phyloP scores from a whole-genome alignment of 2,329 filamentous ascomycete species.

The Reticulascus tulasneorum region DNA sequence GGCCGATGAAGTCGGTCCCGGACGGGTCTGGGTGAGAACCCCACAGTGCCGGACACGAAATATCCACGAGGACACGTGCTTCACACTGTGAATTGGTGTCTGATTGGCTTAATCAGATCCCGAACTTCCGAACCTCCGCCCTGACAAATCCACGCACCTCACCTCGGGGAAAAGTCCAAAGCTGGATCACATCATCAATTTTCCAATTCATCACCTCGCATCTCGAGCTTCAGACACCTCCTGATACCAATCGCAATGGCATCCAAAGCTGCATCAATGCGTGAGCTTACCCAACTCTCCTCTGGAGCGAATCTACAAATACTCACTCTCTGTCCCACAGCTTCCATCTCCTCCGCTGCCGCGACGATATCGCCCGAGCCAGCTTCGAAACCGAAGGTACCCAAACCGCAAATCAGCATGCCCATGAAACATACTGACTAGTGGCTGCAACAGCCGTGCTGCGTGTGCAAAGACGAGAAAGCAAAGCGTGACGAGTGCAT shows the following conservation, averaged over 20 bases:
- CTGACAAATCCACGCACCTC: too few species aligned
- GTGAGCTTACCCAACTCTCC: constrained; percentile 19
- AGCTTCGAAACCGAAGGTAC: constrained; percentile 41
- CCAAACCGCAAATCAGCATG: constrained; percentile 1
- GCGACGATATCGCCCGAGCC: constrained; percentile 25
- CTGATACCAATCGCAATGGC: constrained; percentile 20
- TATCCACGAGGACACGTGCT: too few species aligned
- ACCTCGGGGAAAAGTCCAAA: too few species aligned
- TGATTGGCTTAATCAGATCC: too few species aligned
- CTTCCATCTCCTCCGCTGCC: constrained; percentile 23
- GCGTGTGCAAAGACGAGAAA: constrained; percentile 96
- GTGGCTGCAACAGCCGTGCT: constrained; percentile 68
- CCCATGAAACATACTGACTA: constrained; percentile 1
- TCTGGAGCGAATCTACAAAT: background rate
- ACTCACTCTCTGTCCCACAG: background rate
- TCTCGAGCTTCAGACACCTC: constrained; percentile 1
- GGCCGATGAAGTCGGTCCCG: too few species aligned
- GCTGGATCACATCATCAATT: too few species aligned
- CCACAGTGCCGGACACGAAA: too few species aligned
- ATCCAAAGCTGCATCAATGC: constrained; percentile 21
- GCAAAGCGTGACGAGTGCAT: constrained; percentile 93
- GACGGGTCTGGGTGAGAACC: too few species aligned
- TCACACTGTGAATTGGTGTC: too few species aligned
- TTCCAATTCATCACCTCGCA: background rate
- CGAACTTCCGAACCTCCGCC: too few species aligned